A percentile compares a stretch with the other conserved stretches of the same genome.
Evolutionary conservation across 2,329 filamentous ascomycete genomes (phyloP).

Genomic region (Iodosphaeria phyllophila): DNA sequence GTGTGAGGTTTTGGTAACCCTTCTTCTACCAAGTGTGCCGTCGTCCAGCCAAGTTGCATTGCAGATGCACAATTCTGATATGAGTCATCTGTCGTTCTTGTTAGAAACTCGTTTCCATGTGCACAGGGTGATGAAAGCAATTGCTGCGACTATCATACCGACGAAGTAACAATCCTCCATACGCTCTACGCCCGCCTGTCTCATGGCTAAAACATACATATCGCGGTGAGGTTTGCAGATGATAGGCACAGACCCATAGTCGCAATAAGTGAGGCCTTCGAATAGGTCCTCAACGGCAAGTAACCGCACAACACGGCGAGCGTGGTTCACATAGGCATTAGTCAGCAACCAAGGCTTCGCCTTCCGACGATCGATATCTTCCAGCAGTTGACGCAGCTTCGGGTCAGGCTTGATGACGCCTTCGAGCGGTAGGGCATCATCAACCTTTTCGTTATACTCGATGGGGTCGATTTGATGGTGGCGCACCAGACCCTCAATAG

Average conservation of each 20-base stretch:
- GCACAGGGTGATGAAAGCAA: too few relatives aligned
- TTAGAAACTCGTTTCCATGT: not conserved
- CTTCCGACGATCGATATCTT: conserved; percentile 67
- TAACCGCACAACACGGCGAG: conserved; percentile 60
- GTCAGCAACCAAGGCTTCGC: conserved; percentile 89
- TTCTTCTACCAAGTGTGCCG: conserved; percentile 71
- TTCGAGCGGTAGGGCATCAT: conserved; percentile 83
- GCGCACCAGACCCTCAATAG: conserved; percentile 82
- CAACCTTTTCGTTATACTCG: conserved; percentile 86
- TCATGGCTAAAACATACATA: conserved; percentile 83
- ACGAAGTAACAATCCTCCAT: conserved; percentile 76
- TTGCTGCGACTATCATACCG: too few relatives aligned
- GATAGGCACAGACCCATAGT: conserved; percentile 57
- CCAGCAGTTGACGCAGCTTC: conserved; percentile 54
- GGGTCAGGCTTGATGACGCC: conserved; percentile 64
- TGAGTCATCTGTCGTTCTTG: conserved; percentile 52
- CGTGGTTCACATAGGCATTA: conserved; percentile 87
- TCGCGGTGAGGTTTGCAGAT: conserved; percentile 72
- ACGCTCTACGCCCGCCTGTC: conserved; percentile 52
- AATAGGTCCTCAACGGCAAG: conserved; percentile 76
- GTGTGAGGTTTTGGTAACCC: conserved; percentile 41
- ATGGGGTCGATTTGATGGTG: conserved; percentile 91
- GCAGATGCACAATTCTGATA: conserved; percentile 64
- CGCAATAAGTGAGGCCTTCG: conserved; percentile 87
- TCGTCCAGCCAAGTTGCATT: conserved; percentile 66